Conservation (phyloP, 2,329 filamentous ascomycete species). For the Kalaharituber pfeilii region DNA sequence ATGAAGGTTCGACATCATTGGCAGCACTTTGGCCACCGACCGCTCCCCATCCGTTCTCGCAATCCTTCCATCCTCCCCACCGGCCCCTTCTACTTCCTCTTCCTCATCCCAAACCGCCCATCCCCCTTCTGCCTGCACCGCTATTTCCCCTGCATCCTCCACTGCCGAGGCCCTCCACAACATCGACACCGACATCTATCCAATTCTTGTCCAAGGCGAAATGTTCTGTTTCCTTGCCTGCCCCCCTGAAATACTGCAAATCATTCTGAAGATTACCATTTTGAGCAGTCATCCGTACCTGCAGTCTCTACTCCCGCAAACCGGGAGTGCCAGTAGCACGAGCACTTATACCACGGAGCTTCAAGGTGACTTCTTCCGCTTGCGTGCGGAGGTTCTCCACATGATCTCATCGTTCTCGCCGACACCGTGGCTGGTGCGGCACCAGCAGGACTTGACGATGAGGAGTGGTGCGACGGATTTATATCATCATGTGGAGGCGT, state of each 20-base stretch:
- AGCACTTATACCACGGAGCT: not conserved
- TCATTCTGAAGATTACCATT: slow-evolving; percentile 13
- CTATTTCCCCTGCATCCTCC: not conserved
- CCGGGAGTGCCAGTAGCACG: too few species aligned
- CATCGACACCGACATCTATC: slow-evolving; percentile 2
- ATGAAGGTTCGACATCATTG: slow-evolving; percentile 11
- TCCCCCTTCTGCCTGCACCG: not conserved
- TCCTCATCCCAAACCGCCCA: not conserved
- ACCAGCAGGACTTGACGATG: not conserved
- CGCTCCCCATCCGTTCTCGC: not conserved
- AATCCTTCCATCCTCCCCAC: not conserved
- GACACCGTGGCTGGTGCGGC: not conserved
- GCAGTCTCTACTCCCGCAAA: not conserved
- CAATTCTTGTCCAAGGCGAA: slow-evolving; percentile 13
- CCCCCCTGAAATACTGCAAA: slow-evolving; percentile 15
- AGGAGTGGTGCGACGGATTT: slow-evolving; percentile 4
- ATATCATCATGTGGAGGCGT: slow-evolving; percentile 15
- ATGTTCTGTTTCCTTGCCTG: slow-evolving; percentile 18
- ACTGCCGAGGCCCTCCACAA: not conserved
- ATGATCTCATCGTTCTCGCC: not conserved
- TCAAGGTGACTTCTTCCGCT: not conserved
- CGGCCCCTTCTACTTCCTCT: not conserved
- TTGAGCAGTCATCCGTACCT: slow-evolving; percentile 2
- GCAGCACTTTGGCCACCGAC: slow-evolving; percentile 7
- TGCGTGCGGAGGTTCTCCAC: not conserved